Percentiles rank a stretch among this genome's conserved stretches.
Evolutionary conservation across 2,329 filamentous ascomycete species (phyloP).

Genomic region (Penicillium italicum): DNA sequence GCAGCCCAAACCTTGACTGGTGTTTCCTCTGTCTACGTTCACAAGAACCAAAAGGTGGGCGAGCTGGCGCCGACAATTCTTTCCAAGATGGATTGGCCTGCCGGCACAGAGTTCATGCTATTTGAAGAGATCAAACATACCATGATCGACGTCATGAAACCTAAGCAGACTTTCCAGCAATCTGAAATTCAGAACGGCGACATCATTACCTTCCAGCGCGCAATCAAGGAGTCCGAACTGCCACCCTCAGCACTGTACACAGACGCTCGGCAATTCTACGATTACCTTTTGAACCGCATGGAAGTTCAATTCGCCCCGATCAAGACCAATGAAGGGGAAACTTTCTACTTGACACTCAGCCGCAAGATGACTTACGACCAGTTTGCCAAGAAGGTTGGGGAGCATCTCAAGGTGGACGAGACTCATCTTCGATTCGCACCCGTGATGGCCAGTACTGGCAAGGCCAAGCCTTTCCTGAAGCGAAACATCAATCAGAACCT

Average conservation of each 20-base stretch:
- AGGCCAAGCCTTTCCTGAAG: constrained; percentile 74
- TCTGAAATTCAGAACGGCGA: constrained; percentile 97
- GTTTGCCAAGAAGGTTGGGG: constrained; percentile 76
- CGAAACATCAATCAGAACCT: constrained; percentile 69
- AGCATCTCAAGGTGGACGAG: constrained; percentile 69
- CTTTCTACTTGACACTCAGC: constrained; percentile 76
- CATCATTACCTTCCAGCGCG: constrained; percentile 87
- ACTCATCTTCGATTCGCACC: constrained; percentile 92
- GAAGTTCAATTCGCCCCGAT: constrained; percentile 72
- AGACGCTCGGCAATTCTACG: constrained; percentile 84
- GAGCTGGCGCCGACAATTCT: constrained; percentile 76
- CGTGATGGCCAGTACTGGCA: constrained; percentile 70
- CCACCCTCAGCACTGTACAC: constrained; percentile 48
- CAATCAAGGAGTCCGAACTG: constrained; percentile 45
- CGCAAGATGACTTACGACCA: constrained; percentile 88
- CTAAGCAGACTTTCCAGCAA: constrained; percentile 80
- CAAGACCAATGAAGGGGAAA: constrained; percentile 52
- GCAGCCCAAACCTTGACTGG: constrained; percentile 72
- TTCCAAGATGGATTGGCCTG: constrained; percentile 80
- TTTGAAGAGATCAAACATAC: constrained; percentile 98
- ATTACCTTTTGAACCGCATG: constrained; percentile 83
- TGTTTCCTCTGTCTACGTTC: constrained; percentile 80
- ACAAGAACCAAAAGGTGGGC: constrained; percentile 79
- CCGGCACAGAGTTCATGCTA: constrained; percentile 67
- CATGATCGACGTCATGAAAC: constrained; percentile 94